Percentiles rank a stretch among this genome's conserved stretches.
Conservation (phyloP, 495 filamentous ascomycete genomes). For the Gamarada debralockiae region DNA sequence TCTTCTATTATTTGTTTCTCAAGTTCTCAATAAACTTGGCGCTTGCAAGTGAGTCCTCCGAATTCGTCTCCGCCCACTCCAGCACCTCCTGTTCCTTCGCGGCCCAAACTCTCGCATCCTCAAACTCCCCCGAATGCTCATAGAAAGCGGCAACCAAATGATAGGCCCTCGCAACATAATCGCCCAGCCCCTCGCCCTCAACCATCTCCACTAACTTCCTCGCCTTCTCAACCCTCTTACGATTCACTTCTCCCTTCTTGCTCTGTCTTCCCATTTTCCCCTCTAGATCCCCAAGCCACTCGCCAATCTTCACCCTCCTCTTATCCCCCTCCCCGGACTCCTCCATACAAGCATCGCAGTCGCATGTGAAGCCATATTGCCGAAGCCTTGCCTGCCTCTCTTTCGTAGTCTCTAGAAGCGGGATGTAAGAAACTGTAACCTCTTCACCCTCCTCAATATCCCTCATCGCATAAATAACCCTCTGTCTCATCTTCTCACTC, state of each 20-base stretch:
- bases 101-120: slow-evolving; percentile 2
- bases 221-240: slow-evolving; percentile 4
- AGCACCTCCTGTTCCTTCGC: slow-evolving; percentile 7
- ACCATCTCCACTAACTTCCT: slow-evolving; percentile 5
- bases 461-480: slow-evolving; percentile 31
- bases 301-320: slow-evolving; percentile 3
- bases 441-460: slow-evolving; percentile 33
- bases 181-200: slow-evolving; percentile 11
- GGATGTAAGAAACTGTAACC: slow-evolving; percentile 33
- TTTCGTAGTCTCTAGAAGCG: slow-evolving; percentile 9
- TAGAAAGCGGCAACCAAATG: slow-evolving; percentile 1
- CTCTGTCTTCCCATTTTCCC: background rate
- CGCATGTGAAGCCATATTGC: slow-evolving; percentile 24
- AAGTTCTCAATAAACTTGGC: too few relatives aligned
- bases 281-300: slow-evolving; percentile 9
- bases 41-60: too few relatives aligned
- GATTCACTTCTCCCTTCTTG: background rate
- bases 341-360: slow-evolving; percentile 12
- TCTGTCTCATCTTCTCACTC: slow-evolving; percentile 26
- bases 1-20: too few relatives aligned
- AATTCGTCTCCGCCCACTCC: background rate
- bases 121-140: background rate
- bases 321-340: slow-evolving; percentile 1
- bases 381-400: slow-evolving; percentile 7
- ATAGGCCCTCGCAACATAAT: slow-evolving; percentile 7